A percentile compares a stretch with the other conserved stretches of the same genome.
Conservation (phyloP, 2,329 filamentous ascomycete genomes). For the Sclerotinia trifoliorum region DNA sequence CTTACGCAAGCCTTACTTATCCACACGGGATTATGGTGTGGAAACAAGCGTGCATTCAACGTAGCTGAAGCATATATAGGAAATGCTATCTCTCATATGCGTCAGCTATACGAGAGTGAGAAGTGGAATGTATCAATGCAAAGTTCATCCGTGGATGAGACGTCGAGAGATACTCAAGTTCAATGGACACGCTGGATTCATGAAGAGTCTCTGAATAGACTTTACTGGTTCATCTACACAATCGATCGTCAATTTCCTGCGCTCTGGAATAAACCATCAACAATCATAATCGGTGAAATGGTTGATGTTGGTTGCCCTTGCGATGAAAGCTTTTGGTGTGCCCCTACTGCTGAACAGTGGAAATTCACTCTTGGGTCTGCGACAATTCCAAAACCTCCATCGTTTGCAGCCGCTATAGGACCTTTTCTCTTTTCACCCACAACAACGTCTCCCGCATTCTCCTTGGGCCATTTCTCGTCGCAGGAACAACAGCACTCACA, state of each 20-base stretch:
- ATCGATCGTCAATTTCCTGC: slow-evolving; percentile 33
- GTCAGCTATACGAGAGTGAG: slow-evolving; percentile 26
- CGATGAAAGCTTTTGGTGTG: slow-evolving; percentile 34
- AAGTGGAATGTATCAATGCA: neutral
- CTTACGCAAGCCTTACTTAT: slow-evolving; percentile 33
- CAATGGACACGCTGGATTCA: slow-evolving; percentile 31
- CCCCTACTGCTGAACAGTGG: slow-evolving; percentile 32
- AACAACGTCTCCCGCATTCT: neutral
- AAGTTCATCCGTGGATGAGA: neutral
- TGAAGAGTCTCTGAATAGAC: slow-evolving; percentile 30
- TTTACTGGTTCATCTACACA: slow-evolving; percentile 33
- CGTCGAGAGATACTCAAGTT: slow-evolving; percentile 19
- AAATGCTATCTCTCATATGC: slow-evolving; percentile 30
- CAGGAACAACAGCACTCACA: neutral
- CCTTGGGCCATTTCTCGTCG: neutral
- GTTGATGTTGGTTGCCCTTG: slow-evolving; percentile 32
- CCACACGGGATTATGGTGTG: slow-evolving; percentile 33
- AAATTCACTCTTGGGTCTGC: slow-evolving; percentile 32
- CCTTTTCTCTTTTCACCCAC: slow-evolving; percentile 30
- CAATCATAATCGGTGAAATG: slow-evolving; percentile 32
- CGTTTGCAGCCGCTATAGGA: slow-evolving; percentile 31
- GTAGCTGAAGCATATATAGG: slow-evolving; percentile 32
- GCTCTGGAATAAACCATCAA: slow-evolving; percentile 31
- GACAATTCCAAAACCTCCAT: slow-evolving; percentile 28
- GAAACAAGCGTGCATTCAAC: slow-evolving; percentile 34